Evolutionary conservation across 2,329 filamentous ascomycete species (phyloP).

Genomic region (Colletotrichum sublineola): DNA sequence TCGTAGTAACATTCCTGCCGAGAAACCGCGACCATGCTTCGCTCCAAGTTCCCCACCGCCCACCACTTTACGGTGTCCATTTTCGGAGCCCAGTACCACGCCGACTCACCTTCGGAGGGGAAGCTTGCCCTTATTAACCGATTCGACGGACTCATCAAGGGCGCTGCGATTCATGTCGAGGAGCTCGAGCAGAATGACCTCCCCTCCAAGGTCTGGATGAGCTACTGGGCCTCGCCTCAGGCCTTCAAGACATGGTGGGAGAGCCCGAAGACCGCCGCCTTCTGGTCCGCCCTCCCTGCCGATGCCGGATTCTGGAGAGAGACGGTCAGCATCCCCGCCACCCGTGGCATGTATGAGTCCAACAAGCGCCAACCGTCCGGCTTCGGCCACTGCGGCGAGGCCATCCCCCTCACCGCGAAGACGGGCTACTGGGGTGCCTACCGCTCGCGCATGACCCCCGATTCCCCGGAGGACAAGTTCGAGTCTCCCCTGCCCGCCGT

Average conservation of each 20-base stretch:
- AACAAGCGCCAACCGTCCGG: slow-evolving; percentile 31
- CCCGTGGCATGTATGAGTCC: slow-evolving; percentile 33
- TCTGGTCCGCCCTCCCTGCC: slow-evolving; percentile 26
- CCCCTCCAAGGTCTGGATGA: slow-evolving; percentile 39
- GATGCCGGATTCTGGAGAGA: slow-evolving; percentile 37
- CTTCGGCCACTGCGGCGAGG: slow-evolving; percentile 37
- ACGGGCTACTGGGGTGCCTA: slow-evolving; percentile 40
- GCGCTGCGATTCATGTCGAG: slow-evolving; percentile 35
- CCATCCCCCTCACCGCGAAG: slow-evolving; percentile 34
- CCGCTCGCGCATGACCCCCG: slow-evolving; percentile 37
- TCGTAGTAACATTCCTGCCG: too few relatives aligned
- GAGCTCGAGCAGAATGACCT: slow-evolving; percentile 40
- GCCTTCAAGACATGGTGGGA: slow-evolving; percentile 38
- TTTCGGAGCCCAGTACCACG: slow-evolving; percentile 38
- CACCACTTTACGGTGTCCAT: slow-evolving; percentile 40
- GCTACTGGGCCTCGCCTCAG: slow-evolving; percentile 36
- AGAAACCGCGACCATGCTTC: slow-evolving; percentile 26
- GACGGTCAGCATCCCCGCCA: slow-evolving; percentile 36
- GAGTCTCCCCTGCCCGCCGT: slow-evolving; percentile 23
- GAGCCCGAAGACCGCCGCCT: slow-evolving; percentile 24
- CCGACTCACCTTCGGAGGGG: slow-evolving; percentile 27
- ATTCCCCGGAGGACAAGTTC: slow-evolving; percentile 31
- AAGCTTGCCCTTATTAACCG: slow-evolving; percentile 33
- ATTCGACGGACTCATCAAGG: slow-evolving; percentile 34
- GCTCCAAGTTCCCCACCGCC: slow-evolving; percentile 36